Base-by-base conservation (phyloP, 2,329 filamentous ascomycete genomes). In the Xylaria sp. region DNA sequence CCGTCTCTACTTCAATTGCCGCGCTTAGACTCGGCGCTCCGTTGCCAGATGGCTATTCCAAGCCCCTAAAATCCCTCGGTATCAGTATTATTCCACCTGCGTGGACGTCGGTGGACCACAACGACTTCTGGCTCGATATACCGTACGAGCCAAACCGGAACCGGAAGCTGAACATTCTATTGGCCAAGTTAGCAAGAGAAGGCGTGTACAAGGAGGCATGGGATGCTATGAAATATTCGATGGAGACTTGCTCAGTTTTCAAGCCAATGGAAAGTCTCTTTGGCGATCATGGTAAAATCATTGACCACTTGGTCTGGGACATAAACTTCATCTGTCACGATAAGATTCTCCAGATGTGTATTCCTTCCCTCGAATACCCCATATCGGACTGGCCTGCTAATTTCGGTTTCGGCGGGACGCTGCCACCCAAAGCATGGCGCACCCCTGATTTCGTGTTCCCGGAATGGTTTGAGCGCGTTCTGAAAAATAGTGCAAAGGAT, bases 371-470 rank as follows among this genome's bases (percentile, higher is more conserved):
- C 12, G 82, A 84, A 63, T 84, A 82, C 58, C 75, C 76, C 1
- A 74, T 78, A 3, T 78, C 78, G 10, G 80, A 81, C 63, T 66
- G 82, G 7, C 80, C 81, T 15, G 62, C 78, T 0, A 80, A 80
- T 20, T 75, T 87, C 37, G 79, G 79, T 6, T 87, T 83, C 66
- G 78, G 80, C 39, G 86, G 86, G 2, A 81, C 79, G 3, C 67
- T 84, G 20, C 67, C 67, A 1, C 79, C 81, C 0, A 78, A 77
- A n/a, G 77, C 78, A 50, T 69, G 74, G 8, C 25, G 78, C 64
- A 74, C 78, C 37, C 55, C 73, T 0, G 73, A 76, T 37, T 78
- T 80, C 51, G 69, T 69, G 2, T 79, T 77, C 50, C 85, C 85
- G 1, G 50, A 73, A 7, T 88, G 84, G 82, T 87, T 66, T 20